These are phyloP conservation scores for Fusarium tricinctum DNA, from an alignment of 2,329 filamentous ascomycete species.

Conservation along the genomic window DNA sequence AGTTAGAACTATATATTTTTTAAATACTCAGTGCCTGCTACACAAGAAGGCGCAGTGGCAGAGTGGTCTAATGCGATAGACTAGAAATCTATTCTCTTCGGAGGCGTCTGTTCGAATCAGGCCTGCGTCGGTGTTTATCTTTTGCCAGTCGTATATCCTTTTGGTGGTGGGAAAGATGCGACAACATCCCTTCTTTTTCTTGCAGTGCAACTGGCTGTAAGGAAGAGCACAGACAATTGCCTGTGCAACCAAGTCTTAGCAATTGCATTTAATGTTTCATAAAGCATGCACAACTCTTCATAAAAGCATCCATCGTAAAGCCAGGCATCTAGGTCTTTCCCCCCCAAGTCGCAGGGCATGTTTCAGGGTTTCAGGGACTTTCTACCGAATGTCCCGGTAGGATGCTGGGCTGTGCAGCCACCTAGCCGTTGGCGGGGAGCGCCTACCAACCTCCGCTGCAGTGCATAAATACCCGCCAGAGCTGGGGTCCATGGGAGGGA, in stretches of 20 bases:
- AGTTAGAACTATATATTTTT: too few relatives aligned
- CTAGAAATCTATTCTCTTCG: slow-evolving; percentile 42
- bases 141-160: not conserved
- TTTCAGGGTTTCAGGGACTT: slow-evolving; percentile 25
- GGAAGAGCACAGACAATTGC: not conserved
- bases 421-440: too few relatives aligned
- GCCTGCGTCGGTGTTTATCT: slow-evolving; percentile 32
- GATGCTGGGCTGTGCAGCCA: slow-evolving; percentile 6
- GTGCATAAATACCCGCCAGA: slow-evolving; percentile 2
- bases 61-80: slow-evolving; percentile 43
- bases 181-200: not conserved
- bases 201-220: not conserved
- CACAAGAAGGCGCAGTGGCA: slow-evolving; percentile 33
- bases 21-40: not conserved
- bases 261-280: too few relatives aligned
- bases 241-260: not conserved
- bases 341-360: not conserved
- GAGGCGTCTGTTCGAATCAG: slow-evolving; percentile 41
- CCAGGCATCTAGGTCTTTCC: not conserved
- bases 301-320: not conserved
- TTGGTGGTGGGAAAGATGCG: not conserved
- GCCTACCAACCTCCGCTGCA: not conserved
- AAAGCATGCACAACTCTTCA: not conserved
- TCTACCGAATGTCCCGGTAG: not conserved
- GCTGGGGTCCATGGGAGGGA: not conserved